Percentiles rank a stretch among this genome's conserved stretches.
phyloP scores from a whole-genome alignment of 1,139 yeast species.

The Yarrowia galli region DNA sequence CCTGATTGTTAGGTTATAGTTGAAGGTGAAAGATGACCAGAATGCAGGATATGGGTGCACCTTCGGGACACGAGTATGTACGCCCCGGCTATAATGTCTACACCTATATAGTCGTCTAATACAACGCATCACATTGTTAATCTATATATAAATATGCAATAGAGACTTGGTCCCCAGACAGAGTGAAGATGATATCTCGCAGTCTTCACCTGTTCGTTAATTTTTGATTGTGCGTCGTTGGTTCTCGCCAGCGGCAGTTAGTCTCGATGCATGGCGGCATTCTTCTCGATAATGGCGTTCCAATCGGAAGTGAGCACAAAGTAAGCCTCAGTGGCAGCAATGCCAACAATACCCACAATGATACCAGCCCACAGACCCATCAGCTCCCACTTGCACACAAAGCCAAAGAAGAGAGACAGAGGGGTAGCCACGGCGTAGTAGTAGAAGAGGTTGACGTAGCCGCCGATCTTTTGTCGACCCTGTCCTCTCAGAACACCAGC shows the following conservation, averaged over 20 bases:
- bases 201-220: slow-evolving; percentile 6
- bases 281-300: slow-evolving; percentile 55
- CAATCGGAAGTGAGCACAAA: slow-evolving; percentile 52
- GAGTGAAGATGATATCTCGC: neutral
- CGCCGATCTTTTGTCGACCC: slow-evolving; percentile 86
- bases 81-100: too few relatives aligned
- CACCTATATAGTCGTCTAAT: too few relatives aligned
- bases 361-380: slow-evolving; percentile 85
- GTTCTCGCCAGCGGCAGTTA: neutral
- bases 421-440: slow-evolving; percentile 81
- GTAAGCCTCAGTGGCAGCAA: slow-evolving; percentile 47
- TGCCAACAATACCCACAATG: slow-evolving; percentile 62
- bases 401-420: slow-evolving; percentile 69
- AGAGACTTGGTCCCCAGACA: slow-evolving; percentile 5
- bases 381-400: slow-evolving; percentile 60
- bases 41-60: too few relatives aligned
- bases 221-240: neutral
- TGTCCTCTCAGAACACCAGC: slow-evolving; percentile 88
- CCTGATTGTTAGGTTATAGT: too few relatives aligned
- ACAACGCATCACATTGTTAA: slow-evolving; percentile 12
- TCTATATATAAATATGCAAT: slow-evolving; percentile 33
- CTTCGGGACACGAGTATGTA: too few relatives aligned
- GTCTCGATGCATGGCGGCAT: slow-evolving; percentile 29
- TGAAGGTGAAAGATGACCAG: too few relatives aligned
- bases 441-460: slow-evolving; percentile 73